A percentile compares a stretch with the other conserved stretches of the same genome.
phyloP scores from a whole-genome alignment of 805 yeast species.

The Candida golubevii region DNA sequence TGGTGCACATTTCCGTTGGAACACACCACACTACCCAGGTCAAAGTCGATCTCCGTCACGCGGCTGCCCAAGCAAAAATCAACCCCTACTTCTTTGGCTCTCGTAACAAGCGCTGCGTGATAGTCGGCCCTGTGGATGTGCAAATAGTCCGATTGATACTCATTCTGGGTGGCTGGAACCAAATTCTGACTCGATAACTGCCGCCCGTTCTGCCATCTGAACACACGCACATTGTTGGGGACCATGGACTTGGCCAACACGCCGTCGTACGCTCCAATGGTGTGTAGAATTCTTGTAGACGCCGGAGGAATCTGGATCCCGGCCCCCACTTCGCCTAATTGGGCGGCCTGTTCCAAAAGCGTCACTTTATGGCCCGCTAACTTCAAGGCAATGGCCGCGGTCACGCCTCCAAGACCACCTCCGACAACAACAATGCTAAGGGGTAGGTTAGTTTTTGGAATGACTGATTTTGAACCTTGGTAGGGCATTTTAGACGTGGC shows the following conservation, averaged over 20 bases:
- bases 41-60: neutral
- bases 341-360: conserved; percentile 4
- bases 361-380: conserved; percentile 10
- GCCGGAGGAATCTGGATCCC: conserved; percentile 19
- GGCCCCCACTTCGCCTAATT: conserved; percentile 11
- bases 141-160: conserved; percentile 18
- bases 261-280: conserved; percentile 16
- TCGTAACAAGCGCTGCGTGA: conserved; percentile 20
- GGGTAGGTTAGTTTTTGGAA: neutral
- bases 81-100: conserved; percentile 18
- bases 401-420: conserved; percentile 12
- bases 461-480: conserved; percentile 2
- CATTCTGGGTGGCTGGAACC: conserved; percentile 15
- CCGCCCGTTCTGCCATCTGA: conserved; percentile 19
- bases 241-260: conserved; percentile 13
- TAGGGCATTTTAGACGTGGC: conserved; percentile 1
- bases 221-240: conserved; percentile 12
- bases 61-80: conserved; percentile 12
- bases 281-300: conserved; percentile 19
- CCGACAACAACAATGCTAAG: conserved; percentile 15
- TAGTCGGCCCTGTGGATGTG: conserved; percentile 27
- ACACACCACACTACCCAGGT: neutral
- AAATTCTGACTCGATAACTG: conserved; percentile 17
- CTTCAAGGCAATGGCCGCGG: conserved; percentile 8
- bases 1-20: conserved; percentile 15